Evolutionary conservation across 495 filamentous ascomycete species (phyloP).

Genomic region (Trichoderma virens): DNA sequence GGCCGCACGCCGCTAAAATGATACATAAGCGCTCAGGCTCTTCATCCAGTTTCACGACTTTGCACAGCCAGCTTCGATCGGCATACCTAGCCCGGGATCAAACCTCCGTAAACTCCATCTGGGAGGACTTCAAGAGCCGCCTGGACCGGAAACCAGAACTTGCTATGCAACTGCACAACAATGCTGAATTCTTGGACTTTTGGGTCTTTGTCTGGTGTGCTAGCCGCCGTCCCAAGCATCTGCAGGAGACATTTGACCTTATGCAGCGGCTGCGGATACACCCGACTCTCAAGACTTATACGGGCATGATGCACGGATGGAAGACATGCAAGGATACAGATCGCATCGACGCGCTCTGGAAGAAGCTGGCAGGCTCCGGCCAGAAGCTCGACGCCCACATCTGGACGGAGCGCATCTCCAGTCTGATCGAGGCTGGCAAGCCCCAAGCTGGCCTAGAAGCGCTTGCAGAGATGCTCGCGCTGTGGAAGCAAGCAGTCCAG

Average conservation of each 20-base stretch:
- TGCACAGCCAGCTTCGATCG: background rate
- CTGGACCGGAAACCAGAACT: slow-evolving; percentile 13
- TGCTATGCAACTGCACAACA: slow-evolving; percentile 16
- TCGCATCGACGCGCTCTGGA: slow-evolving; percentile 52
- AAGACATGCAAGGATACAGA: slow-evolving; percentile 35
- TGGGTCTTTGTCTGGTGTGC: slow-evolving; percentile 47
- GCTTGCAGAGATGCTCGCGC: slow-evolving; percentile 50
- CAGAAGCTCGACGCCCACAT: slow-evolving; percentile 45
- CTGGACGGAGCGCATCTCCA: slow-evolving; percentile 59
- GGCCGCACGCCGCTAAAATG: background rate
- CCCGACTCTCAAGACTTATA: slow-evolving; percentile 52
- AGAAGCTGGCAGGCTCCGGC: slow-evolving; percentile 41
- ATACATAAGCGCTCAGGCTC: background rate
- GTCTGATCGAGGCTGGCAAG: slow-evolving; percentile 43
- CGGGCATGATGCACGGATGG: slow-evolving; percentile 55
- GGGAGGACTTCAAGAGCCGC: background rate
- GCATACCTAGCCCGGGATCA: background rate
- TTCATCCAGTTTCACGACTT: background rate
- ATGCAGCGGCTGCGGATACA: slow-evolving; percentile 42
- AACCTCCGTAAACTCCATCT: background rate
- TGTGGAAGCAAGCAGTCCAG: slow-evolving; percentile 37
- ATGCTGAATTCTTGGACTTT: slow-evolving; percentile 40
- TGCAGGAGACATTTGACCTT: slow-evolving; percentile 52
- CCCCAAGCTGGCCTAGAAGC: slow-evolving; percentile 43
- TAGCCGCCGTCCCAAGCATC: slow-evolving; percentile 36